Conservation (phyloP, 2,329 filamentous ascomycete genomes). For the Claviceps quebecensis region DNA sequence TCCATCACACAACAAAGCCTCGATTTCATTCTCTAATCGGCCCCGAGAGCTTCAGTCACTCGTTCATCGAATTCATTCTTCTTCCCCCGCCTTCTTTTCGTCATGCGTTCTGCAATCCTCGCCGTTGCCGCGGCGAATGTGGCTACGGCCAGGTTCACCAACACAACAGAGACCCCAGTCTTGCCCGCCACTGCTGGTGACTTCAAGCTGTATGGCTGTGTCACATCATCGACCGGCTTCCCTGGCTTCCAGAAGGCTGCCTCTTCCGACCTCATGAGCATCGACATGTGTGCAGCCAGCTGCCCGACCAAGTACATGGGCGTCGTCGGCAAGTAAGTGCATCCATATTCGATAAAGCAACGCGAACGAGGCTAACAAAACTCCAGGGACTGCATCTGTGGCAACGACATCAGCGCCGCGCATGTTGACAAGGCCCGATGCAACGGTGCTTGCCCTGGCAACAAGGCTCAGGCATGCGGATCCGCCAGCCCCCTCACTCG, state of each 20-base stretch:
- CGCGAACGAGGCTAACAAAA: neutral
- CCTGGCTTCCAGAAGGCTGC: conserved; percentile 11
- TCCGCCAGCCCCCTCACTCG: conserved; percentile 2
- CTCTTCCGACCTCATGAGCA: conserved; percentile 8
- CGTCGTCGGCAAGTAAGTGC: conserved; percentile 12
- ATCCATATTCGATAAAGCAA: neutral
- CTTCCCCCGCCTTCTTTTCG: conserved; percentile 3
- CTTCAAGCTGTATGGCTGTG: conserved; percentile 16
- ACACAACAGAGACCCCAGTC: conserved; percentile 2
- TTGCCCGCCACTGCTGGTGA: conserved; percentile 10
- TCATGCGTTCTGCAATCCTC: conserved; percentile 18
- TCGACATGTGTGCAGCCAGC: conserved; percentile 14
- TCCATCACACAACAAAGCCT: conserved; percentile 13
- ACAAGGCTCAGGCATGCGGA: conserved; percentile 13
- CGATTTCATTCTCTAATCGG: conserved; percentile 17
- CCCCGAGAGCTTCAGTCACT: conserved; percentile 14
- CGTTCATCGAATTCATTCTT: conserved; percentile 9
- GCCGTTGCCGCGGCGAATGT: conserved; percentile 18
- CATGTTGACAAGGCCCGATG: conserved; percentile 11
- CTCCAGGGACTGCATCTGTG: conserved; percentile 19
- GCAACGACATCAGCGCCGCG: conserved; percentile 6
- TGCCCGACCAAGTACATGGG: conserved; percentile 15
- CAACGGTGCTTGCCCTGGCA: conserved; percentile 16
- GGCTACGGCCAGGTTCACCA: conserved; percentile 13
- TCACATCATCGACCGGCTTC: conserved; percentile 10